Evolutionary conservation across 257 asterid genomes (phyloP), one percentile per base, ranked within the genome.

Genomic region (Ballota nigra): DNA sequence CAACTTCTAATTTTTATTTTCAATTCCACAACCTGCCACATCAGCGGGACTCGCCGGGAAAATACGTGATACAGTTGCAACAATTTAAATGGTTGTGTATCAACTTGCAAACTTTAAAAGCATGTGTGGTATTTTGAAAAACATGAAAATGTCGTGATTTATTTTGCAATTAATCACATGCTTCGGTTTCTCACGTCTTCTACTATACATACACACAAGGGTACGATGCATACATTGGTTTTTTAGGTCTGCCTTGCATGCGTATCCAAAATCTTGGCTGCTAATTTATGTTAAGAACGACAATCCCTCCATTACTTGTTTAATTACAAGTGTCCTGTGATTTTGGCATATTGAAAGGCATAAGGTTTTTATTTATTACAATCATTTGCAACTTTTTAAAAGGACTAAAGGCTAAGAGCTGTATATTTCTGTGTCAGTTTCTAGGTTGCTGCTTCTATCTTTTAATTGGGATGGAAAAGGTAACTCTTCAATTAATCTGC

Each of bases 401-500:
- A 28, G 23, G 53, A 66, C 63, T 53, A 49, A 63, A 45, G 67
- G 59, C 77, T 78, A 41, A 72, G 69, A 51, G 11, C 51, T 59
- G 24, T 66, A 31, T 29, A 57, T 71, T 26, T 70, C 43, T 63
- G 40, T 65, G 52, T n/a, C 70, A 2, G 74, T 68, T 61, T 52
- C 78, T 77, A 40, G 78, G 71, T 66, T 78, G 78, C 76, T 77
- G 77, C 74, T 62, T 61, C 72, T n/a, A n/a, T 69, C 72, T 51
- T 84, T 74, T 73, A 69, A 28, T 68, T 18, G 78, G 55, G 63
- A 61, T 75, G 71, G 70, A 26, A 66, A 53, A 47, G 77, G 51
- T 84, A 58, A 86, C 76, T 72, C 67, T 70, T 83, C 15, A 51
- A 77, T 83, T 86, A 66, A 80, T 76, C 82, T 86, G 87, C 95